Evolutionary conservation across 257 asterid species (phyloP), one percentile per base, ranked within the genome.

Genomic region (Ocimum tenuiflorum): DNA sequence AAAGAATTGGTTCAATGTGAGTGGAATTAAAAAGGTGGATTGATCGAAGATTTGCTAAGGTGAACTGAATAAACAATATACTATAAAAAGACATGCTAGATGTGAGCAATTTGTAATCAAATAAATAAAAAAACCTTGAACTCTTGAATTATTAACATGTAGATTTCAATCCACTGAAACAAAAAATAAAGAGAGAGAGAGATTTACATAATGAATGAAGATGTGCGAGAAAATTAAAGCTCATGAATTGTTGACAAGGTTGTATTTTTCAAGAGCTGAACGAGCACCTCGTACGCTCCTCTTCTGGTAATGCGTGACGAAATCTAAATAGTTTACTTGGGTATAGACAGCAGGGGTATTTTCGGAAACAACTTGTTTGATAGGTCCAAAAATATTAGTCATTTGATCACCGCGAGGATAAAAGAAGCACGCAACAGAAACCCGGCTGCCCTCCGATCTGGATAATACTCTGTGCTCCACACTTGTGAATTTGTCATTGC

Each of bases 401-500:
- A 84, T 70, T 65, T 75, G 60, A 7, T 53, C 67, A 6, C 77
- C 19, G 38, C 86, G 70, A 0, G 89, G 90, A 66, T 55, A 86
- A 72, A 86, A 86, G 80, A 88, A 86, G 67, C 90, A 84, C 4
- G 90, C 91, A 0, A 80, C 64, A 7, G 96, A 88, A 0, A 88
- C 78, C 1, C 96, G 84, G 36, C 79, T 73, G 13, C 86, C 95
- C 7, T 18, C 45, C 0, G 73, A 14, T 74, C 78, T 82, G 0
- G 83, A 77, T 77, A 82, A 1, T 15, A 86, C 96, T 76, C 92
- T 72, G 20, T 86, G 96, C 78, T 82, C 89, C 72, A 79, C 91
- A 1, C 96, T 88, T 83, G 74, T 80, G 78, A 88, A 88, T 70
- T 79, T 81, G 84, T 88, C 95, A 45, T 86, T 88, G 1, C 79